These are phyloP conservation scores for Blastobotrys peoriensis DNA, from an alignment of 805 yeast species.

Conservation along the genomic window DNA sequence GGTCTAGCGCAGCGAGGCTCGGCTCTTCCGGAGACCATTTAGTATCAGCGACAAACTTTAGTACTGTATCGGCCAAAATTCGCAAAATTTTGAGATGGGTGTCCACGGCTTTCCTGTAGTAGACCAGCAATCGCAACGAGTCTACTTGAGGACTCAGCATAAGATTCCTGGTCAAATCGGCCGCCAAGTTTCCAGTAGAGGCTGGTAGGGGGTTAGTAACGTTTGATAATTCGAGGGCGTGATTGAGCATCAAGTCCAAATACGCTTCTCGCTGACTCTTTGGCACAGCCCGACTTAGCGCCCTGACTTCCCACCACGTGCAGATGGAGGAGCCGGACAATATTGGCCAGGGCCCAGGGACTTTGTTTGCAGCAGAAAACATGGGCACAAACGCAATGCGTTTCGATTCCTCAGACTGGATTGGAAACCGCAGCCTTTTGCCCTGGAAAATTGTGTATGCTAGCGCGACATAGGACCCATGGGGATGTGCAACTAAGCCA, in stretches of 20 bases:
- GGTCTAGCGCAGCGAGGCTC: conserved; percentile 12
- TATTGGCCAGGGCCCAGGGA: conserved; percentile 5
- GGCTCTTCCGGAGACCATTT: neutral
- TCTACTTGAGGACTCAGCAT: conserved; percentile 9
- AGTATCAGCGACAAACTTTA: conserved; percentile 2
- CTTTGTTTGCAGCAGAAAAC: conserved; percentile 1
- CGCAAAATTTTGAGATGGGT: neutral
- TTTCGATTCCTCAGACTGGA: conserved; percentile 15
- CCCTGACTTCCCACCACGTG: conserved; percentile 18
- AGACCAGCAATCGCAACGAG: conserved; percentile 10
- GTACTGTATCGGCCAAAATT: conserved; percentile 9
- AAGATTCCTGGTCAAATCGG: neutral
- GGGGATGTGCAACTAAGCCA: conserved; percentile 16
- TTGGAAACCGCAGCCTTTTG: conserved; percentile 18
- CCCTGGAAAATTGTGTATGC: conserved; percentile 15
- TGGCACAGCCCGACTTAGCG: conserved; percentile 8
- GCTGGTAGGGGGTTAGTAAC: neutral
- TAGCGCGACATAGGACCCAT: conserved; percentile 16
- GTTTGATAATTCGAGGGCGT: neutral
- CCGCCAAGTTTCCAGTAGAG: neutral
- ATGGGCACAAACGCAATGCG: conserved; percentile 16
- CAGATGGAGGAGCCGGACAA: conserved; percentile 10
- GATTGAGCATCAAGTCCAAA: neutral
- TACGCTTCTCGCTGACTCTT: conserved; percentile 5
- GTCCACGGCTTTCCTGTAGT: conserved; percentile 5